These are phyloP conservation scores for Blastobotrys americana DNA, from an alignment of 805 yeast genomes.

Conservation along the genomic window DNA sequence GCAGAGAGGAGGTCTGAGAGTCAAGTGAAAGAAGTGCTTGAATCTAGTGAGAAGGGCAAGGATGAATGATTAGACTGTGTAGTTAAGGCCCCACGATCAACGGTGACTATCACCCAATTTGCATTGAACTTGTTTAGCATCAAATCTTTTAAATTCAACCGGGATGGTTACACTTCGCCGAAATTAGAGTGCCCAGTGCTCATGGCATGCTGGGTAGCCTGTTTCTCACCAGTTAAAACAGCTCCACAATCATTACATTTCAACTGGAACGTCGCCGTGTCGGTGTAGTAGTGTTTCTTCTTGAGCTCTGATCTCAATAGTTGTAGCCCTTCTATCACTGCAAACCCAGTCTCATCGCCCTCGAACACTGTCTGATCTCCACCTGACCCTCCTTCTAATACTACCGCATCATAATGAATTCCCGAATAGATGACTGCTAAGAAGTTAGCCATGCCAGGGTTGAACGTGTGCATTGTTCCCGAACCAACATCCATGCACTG, in stretches of 20 bases:
- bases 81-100: too few species aligned
- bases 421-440: conserved; percentile 60
- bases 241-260: conserved; percentile 51
- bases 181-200: conserved; percentile 53
- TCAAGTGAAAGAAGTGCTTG: conserved; percentile 7
- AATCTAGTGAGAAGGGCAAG: too few species aligned
- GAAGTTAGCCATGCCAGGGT: conserved; percentile 37
- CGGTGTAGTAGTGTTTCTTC: conserved; percentile 52
- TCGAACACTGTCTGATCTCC: conserved; percentile 40
- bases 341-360: conserved; percentile 28
- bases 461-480: conserved; percentile 49
- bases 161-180: conserved; percentile 38
- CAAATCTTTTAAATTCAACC: conserved; percentile 2
- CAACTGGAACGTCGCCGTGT: conserved; percentile 51
- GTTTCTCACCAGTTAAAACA: conserved; percentile 53
- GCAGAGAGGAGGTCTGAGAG: conserved; percentile 10
- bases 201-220: conserved; percentile 57
- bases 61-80: too few species aligned
- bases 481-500: conserved; percentile 60
- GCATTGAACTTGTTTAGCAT: too few species aligned
- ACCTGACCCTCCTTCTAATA: conserved; percentile 30
- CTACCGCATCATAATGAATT: conserved; percentile 63
- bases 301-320: conserved; percentile 42
- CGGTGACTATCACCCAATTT: too few species aligned
- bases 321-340: conserved; percentile 34